Evolutionary conservation across 106 monocot genomes (phyloP).

Genomic region (Dioscorea dumetorum): DNA sequence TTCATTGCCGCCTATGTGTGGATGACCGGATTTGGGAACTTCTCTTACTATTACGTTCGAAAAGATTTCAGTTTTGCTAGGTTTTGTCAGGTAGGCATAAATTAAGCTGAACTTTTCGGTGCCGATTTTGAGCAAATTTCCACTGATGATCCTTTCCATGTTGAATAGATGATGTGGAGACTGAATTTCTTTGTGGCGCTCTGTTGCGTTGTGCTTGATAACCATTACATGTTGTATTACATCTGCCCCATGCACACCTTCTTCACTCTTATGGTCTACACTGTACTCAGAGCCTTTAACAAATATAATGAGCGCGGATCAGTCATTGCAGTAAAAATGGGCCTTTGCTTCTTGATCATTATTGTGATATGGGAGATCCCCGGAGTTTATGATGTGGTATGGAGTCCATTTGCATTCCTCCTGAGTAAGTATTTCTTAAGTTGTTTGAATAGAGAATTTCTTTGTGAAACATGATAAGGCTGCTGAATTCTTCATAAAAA

Average conservation of each 20-base stretch:
- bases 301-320: conserved; percentile 38
- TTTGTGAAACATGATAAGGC: background rate
- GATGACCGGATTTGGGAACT: conserved; percentile 67
- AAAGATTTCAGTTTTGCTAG: conserved; percentile 51
- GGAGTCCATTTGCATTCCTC: conserved; percentile 44
- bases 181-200: conserved; percentile 49
- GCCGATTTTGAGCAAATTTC: no score
- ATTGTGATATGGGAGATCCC: conserved; percentile 48
- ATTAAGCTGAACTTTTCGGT: background rate
- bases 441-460: background rate
- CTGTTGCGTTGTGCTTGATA: conserved; percentile 46
- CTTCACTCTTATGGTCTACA: conserved; percentile 53
- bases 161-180: conserved; percentile 60
- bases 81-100: conserved; percentile 44
- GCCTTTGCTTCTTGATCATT: conserved; percentile 33
- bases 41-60: conserved; percentile 46
- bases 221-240: conserved; percentile 53
- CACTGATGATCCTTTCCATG: background rate
- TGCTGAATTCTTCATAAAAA: conserved; percentile 5
- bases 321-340: conserved; percentile 35
- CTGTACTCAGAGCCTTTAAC: conserved; percentile 30
- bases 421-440: conserved; percentile 23
- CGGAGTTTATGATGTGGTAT: conserved; percentile 38
- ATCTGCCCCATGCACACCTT: conserved; percentile 65
- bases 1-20: conserved; percentile 44